Base-by-base conservation (phyloP, 495 filamentous ascomycete species). In the Hyphodiscus hymeniophilus region DNA sequence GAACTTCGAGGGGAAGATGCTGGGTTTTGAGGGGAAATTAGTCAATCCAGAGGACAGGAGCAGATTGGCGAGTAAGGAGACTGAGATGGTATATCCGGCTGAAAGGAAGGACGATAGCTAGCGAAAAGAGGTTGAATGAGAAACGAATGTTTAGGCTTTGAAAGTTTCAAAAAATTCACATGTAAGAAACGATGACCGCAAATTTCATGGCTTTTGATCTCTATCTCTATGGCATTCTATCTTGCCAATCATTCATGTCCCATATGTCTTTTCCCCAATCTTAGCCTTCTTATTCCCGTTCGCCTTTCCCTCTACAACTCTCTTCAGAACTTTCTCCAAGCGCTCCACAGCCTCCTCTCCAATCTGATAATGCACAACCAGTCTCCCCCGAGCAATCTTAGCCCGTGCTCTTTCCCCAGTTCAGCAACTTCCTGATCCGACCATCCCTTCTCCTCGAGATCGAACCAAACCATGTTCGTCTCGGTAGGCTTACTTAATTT, bases 401-500 rank as follows among this genome's bases (percentile, higher is more conserved):
- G 41, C 0, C 84, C 83, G 16, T 66, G 63, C 51, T 75, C 68
- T 55, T 66, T 62, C 8, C 68, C 75, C 13, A 75, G 57, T 46
- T 68, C 62, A 16, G 72, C 65, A 26, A 82, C 69, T 24, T 59
- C 61, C 38, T 72, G 66, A 10, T 34, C 47, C 3, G 58, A 52
- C 45, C 80, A 66, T 0, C 70, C 66, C 5, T 54, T 60, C 12
- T 52, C 68, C 22, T 81, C 77, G 23, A 95, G 63, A 64, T 94
- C 85, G 47, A 95, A 54, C 91, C 89, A 97, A 13, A 94, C 79
- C 84, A 95, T 95, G 63, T 97, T 95, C 33, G 90, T 95, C 56
- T 95, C 83, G 3, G 83, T 81, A 7, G 79, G 79, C 24, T 79
- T 64, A 32, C 60, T 39, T 22, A 79, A 60, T 64, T 76, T 71